phyloP scores from a whole-genome alignment of 306 rosid genomes.

The Pyrus pyrifolia region DNA sequence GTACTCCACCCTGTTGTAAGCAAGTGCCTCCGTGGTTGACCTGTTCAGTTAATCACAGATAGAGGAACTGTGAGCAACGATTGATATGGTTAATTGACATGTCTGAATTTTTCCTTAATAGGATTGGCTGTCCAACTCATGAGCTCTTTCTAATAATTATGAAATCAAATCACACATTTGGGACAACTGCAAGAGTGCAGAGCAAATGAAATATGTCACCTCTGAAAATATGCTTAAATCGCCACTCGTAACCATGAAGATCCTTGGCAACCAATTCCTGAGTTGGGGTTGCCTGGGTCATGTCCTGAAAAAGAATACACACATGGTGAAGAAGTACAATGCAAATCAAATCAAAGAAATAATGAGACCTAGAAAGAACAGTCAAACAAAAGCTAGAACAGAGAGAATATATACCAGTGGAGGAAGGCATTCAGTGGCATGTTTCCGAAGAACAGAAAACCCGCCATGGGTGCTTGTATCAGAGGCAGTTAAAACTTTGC shows the following conservation, averaged over 20 bases:
- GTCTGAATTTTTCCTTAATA: too few species aligned
- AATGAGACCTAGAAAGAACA: not conserved
- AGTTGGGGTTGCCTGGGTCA: conserved; percentile 78
- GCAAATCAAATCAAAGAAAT: not conserved
- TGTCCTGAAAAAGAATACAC: conserved; percentile 47
- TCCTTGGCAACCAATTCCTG: conserved; percentile 91
- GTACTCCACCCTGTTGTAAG: conserved; percentile 98
- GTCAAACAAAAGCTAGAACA: not conserved
- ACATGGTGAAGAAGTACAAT: not conserved
- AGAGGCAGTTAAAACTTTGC: conserved; percentile 84
- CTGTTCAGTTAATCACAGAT: conserved; percentile 34
- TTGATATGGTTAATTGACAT: not conserved
- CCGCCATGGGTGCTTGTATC: conserved; percentile 99
- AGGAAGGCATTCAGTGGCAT: conserved; percentile 94
- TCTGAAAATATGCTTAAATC: conserved; percentile 92
- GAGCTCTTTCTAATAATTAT: not conserved
- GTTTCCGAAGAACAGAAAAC: conserved; percentile 87
- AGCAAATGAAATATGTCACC: conserved; percentile 30
- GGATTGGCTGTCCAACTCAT: not conserved
- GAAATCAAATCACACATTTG: not conserved
- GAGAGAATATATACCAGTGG: conserved; percentile 45
- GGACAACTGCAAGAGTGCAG: conserved; percentile 9
- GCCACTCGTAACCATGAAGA: conserved; percentile 93
- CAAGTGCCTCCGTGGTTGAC: conserved; percentile 95
- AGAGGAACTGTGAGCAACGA: conserved; percentile 4